Conservation (phyloP, 768 basidiomycete genomes). For the Mycena filopes region DNA sequence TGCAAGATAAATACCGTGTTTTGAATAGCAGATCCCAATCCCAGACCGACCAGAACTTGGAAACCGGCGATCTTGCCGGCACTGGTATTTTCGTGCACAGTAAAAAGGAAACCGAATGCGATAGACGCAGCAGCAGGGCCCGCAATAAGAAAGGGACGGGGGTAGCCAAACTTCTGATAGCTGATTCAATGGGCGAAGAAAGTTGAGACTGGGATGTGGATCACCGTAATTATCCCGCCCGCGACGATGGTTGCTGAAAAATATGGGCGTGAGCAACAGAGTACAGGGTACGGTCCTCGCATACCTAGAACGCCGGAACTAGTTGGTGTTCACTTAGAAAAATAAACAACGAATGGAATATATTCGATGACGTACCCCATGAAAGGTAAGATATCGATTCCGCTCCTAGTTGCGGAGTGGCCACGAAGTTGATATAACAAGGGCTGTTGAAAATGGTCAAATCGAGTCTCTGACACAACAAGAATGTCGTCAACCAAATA, state of each 20-base stretch:
- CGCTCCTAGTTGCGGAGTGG: conserved; percentile 48
- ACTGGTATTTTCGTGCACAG: conserved; percentile 39
- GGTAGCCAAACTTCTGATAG: neutral
- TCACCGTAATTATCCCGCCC: neutral
- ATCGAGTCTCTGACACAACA: neutral
- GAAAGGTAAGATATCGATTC: conserved; percentile 53
- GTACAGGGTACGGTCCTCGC: neutral
- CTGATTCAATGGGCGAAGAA: neutral
- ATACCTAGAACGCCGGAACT: neutral
- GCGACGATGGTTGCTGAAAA: neutral
- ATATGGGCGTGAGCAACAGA: neutral
- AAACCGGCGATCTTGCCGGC: conserved; percentile 44
- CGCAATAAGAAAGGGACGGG: neutral
- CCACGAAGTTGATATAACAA: conserved; percentile 45
- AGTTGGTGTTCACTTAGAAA: no score
- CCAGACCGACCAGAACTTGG: conserved; percentile 50
- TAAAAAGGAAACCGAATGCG: conserved; percentile 48
- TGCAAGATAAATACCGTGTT: conserved; percentile 14
- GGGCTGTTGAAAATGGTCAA: conserved; percentile 22
- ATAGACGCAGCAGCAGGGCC: neutral
- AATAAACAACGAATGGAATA: no score
- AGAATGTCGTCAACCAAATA: conserved; percentile 17
- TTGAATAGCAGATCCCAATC: conserved; percentile 45
- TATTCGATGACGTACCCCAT: conserved; percentile 47
- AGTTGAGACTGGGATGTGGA: neutral